Percentiles rank a stretch among this genome's conserved stretches.
Evolutionary conservation across 2,329 filamentous ascomycete genomes (phyloP).

Genomic region (Coniochaeta ligniaria): DNA sequence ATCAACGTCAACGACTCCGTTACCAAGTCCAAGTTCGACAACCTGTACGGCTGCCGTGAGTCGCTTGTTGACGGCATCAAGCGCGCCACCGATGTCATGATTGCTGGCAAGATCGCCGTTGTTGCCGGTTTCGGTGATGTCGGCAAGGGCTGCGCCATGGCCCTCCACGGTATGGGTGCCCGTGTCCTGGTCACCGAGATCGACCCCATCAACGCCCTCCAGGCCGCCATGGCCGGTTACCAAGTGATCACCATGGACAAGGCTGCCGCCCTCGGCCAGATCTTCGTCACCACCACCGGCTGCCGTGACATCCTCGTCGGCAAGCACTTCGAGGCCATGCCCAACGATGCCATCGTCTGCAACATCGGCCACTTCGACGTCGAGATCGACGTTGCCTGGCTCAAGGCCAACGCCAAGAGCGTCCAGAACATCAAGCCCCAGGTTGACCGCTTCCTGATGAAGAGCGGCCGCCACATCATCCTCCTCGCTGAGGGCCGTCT

Average conservation of each 20-base stretch:
- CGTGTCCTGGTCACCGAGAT: slow-evolving; percentile 95
- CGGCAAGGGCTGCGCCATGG: slow-evolving; percentile 96
- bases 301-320: slow-evolving; percentile 96
- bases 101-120: slow-evolving; percentile 96
- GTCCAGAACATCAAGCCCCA: slow-evolving; percentile 99
- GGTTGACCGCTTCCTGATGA: slow-evolving; percentile 96
- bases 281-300: slow-evolving; percentile 98
- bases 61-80: slow-evolving; percentile 99
- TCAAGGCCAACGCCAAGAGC: slow-evolving; percentile 92
- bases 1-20: slow-evolving; percentile 99
- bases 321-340: slow-evolving; percentile 90
- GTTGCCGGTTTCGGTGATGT: slow-evolving; percentile 99
- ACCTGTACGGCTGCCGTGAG: slow-evolving; percentile 98
- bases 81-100: slow-evolving; percentile 99
- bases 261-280: slow-evolving; percentile 81
- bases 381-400: slow-evolving; percentile 99
- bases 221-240: slow-evolving; percentile 95
- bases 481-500: slow-evolving; percentile 97
- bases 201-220: slow-evolving; percentile 98
- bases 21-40: slow-evolving; percentile 99
- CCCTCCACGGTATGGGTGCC: slow-evolving; percentile 94
- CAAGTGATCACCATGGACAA: slow-evolving; percentile 97
- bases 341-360: slow-evolving; percentile 98
- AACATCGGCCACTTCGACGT: slow-evolving; percentile 99
- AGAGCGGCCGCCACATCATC: slow-evolving; percentile 92